These are phyloP conservation scores for Trichosanthes cucumerina DNA, from an alignment of 306 rosid species.

Conservation along the genomic window DNA sequence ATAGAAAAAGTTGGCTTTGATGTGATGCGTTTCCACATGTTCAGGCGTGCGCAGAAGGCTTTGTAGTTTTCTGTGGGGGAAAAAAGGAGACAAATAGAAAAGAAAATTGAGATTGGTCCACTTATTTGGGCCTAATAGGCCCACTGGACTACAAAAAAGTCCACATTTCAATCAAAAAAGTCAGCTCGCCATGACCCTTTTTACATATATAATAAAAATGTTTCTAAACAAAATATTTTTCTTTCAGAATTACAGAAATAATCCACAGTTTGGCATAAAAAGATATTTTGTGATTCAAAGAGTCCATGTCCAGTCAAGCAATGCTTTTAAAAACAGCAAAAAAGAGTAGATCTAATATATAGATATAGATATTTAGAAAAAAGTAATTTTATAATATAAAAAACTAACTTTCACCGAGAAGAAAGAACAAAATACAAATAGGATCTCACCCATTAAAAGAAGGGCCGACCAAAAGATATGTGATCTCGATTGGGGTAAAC, in stretches of 20 bases:
- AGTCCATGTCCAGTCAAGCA: neutral
- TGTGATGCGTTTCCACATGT: neutral
- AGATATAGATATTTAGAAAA: too few species aligned
- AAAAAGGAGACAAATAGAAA: neutral
- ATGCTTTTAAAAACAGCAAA: neutral
- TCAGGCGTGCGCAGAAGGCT: neutral
- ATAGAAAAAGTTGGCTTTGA: neutral
- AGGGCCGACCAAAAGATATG: neutral
- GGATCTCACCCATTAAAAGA: neutral
- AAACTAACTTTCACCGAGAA: neutral
- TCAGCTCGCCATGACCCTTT: neutral
- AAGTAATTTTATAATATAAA: neutral
- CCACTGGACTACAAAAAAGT: neutral
- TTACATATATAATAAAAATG: neutral
- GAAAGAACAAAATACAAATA: neutral
- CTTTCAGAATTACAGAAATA: neutral
- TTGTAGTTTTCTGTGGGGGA: neutral
- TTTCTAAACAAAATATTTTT: neutral
- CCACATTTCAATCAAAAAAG: neutral
- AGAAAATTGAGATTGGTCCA: constrained; percentile 1
- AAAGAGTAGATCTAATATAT: too few species aligned
- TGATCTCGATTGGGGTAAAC: neutral
- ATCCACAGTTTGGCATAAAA: neutral
- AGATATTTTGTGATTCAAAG: neutral
- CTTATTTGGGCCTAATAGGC: neutral